Percentiles rank a stretch among this genome's conserved stretches.
phyloP scores from a whole-genome alignment of 75 land plant species.

The Cryptomeria japonica region DNA sequence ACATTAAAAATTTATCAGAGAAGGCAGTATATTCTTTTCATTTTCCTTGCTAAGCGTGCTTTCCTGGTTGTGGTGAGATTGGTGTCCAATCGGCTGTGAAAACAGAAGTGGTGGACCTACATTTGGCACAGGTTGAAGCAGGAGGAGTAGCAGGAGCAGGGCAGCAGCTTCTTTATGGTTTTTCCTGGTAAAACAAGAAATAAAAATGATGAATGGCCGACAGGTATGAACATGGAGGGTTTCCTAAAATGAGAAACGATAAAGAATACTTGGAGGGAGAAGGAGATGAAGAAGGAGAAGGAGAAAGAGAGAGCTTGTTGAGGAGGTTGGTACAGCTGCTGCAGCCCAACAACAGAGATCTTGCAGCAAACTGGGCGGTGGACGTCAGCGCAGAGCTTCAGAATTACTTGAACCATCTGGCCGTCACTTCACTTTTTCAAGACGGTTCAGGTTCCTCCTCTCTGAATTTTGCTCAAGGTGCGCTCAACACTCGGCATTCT shows the following conservation, averaged over 20 bases:
- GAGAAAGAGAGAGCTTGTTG: neutral
- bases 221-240: neutral
- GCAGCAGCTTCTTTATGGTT: neutral
- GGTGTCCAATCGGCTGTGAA: no score
- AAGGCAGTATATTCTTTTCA: no score
- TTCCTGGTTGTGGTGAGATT: no score
- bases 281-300: neutral
- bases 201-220: neutral
- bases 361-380: conserved; percentile 78
- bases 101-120: no score
- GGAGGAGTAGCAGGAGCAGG: neutral
- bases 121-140: no score
- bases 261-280: neutral
- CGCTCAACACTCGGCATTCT: neutral
- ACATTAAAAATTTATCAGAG: no score
- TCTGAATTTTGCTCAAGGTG: conserved; percentile 96
- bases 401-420: conserved; percentile 73
- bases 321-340: conserved; percentile 30
- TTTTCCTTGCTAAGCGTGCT: no score
- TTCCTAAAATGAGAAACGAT: neutral
- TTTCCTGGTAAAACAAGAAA: neutral
- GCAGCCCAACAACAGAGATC: conserved; percentile 70
- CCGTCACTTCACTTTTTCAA: conserved; percentile 46
- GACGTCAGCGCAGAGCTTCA: conserved; percentile 82
- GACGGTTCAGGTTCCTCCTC: conserved; percentile 32